Evolutionary conservation across 495 filamentous ascomycete genomes (phyloP).

Genomic region (Neurospora hispaniola): DNA sequence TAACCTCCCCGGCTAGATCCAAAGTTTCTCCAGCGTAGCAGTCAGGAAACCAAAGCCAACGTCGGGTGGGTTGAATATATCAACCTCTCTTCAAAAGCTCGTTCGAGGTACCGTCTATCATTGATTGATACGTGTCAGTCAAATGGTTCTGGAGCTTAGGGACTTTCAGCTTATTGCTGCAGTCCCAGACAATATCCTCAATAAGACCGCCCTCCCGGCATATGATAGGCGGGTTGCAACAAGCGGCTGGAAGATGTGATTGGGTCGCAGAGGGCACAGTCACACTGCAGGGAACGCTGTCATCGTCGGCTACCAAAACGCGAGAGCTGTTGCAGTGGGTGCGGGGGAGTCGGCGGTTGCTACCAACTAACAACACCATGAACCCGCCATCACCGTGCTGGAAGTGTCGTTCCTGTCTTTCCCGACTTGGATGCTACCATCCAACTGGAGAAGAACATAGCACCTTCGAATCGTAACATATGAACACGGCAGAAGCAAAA

Average conservation of each 20-base stretch:
- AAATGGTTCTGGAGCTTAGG: neutral
- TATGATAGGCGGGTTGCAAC: neutral
- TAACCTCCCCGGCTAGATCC: neutral
- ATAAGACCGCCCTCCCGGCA: neutral
- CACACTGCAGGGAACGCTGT: neutral
- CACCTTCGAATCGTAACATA: neutral
- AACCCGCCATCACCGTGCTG: neutral
- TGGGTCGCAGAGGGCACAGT: neutral
- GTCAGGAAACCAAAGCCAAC: neutral
- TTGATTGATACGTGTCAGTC: neutral
- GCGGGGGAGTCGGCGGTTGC: neutral
- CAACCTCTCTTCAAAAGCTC: neutral
- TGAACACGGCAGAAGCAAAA: neutral
- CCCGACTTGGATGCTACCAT: neutral
- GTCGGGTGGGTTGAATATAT: neutral
- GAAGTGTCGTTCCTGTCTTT: neutral
- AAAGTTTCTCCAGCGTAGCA: neutral
- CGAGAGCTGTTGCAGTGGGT: neutral
- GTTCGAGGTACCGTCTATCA: neutral
- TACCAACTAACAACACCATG: neutral
- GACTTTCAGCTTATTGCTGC: neutral
- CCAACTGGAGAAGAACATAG: neutral
- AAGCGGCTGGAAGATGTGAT: neutral
- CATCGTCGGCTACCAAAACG: neutral
- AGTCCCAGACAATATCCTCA: neutral